Percentiles rank a stretch among this genome's conserved stretches.
Conservation (phyloP, 225 moss, liverwort and hornwort genomes). For the Antitrichia curtipendula region DNA sequence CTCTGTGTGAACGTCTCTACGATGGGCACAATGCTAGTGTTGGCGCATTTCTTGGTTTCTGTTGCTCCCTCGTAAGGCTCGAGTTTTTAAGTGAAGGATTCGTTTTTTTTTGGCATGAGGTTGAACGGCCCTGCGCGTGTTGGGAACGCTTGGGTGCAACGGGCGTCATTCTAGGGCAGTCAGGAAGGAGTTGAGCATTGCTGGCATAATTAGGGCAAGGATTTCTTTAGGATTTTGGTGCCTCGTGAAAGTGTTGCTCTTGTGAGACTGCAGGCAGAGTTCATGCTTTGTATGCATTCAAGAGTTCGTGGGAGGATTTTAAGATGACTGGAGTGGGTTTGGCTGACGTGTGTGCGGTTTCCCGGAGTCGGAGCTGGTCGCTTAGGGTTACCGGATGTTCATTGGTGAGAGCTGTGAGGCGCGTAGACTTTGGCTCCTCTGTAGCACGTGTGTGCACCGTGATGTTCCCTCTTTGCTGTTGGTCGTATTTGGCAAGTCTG, state of each 20-base stretch:
- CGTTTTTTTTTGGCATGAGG: neutral
- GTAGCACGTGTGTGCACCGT: neutral
- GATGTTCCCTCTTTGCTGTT: neutral
- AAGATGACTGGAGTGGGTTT: neutral
- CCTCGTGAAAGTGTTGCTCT: neutral
- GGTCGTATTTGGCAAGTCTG: neutral
- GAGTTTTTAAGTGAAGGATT: neutral
- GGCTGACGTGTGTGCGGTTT: neutral
- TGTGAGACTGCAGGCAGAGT: neutral
- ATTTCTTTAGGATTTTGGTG: no score
- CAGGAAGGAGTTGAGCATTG: neutral
- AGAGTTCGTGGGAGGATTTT: neutral
- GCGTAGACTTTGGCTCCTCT: neutral
- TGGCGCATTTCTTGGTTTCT: neutral
- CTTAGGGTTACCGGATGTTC: neutral
- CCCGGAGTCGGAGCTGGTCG: neutral
- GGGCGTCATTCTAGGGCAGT: neutral
- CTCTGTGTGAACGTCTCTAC: accelerated
- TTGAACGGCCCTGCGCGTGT: neutral
- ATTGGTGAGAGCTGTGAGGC: neutral
- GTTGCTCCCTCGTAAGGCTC: no score
- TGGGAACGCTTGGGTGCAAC: neutral
- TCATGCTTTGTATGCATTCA: neutral
- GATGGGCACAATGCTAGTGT: neutral
- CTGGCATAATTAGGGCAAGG: neutral